A percentile compares a stretch with the other conserved stretches of the same genome.
phyloP scores from a whole-genome alignment of 192 early-diverging fungal genomes.

The Backusella tuberculispora region DNA sequence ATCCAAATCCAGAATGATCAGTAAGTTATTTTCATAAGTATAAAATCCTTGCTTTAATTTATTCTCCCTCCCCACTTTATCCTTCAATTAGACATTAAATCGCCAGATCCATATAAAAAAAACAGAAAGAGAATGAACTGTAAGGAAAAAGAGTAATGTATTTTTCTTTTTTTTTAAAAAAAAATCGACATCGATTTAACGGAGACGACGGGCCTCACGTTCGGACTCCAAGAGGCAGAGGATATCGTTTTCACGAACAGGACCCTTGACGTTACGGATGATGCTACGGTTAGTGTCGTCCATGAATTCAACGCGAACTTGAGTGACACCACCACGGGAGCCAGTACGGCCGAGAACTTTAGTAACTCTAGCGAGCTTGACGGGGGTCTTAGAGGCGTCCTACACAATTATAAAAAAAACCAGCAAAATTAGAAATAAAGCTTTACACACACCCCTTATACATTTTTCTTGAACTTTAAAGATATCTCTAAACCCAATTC shows the following conservation, averaged over 20 bases:
- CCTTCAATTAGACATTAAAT: not conserved
- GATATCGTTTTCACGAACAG: slow-evolving; percentile 95
- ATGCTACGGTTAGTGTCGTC: slow-evolving; percentile 94
- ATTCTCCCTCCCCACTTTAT: not conserved
- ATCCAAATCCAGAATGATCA: too few relatives aligned
- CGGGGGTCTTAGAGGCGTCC: slow-evolving; percentile 51
- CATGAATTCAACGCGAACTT: slow-evolving; percentile 98
- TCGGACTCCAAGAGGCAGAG: slow-evolving; percentile 97
- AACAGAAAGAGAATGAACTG: not conserved
- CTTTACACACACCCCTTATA: not conserved
- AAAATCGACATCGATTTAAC: slow-evolving; percentile 60
- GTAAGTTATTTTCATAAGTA: too few relatives aligned
- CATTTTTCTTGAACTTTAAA: not conserved
- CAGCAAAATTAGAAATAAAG: not conserved
- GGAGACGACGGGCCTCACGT: slow-evolving; percentile 97
- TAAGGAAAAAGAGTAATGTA: not conserved
- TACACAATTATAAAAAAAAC: not conserved
- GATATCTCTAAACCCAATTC: not conserved
- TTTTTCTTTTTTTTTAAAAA: not conserved
- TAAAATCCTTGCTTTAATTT: too few relatives aligned
- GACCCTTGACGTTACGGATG: slow-evolving; percentile 99
- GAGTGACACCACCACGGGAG: slow-evolving; percentile 99
- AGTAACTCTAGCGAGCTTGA: slow-evolving; percentile 92
- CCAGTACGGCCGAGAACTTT: slow-evolving; percentile 99
- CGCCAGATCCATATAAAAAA: not conserved